Percentiles rank a stretch among this genome's conserved stretches.
These are phyloP conservation scores for Leptosphaerulina australis DNA, from an alignment of 2,329 filamentous ascomycete genomes.

Conservation along the genomic window DNA sequence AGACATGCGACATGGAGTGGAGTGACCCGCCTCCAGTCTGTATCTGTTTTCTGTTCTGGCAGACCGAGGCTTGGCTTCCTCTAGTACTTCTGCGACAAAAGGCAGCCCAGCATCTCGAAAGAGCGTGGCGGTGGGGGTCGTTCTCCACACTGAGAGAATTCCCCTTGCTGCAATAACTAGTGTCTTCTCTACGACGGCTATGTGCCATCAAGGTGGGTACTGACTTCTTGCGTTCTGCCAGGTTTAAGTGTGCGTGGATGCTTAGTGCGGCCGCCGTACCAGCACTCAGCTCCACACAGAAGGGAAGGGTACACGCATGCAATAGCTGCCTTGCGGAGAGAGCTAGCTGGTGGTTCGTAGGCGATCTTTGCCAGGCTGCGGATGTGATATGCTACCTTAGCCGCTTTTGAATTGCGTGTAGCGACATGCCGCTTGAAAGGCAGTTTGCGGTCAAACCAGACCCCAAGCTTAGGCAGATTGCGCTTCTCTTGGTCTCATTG, in stretches of 20 bases:
- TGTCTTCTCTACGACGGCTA: not conserved
- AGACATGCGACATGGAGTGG: too few species aligned
- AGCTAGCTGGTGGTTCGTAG: not conserved
- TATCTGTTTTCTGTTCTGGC: too few species aligned
- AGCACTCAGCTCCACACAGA: too few species aligned
- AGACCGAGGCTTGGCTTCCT: not conserved
- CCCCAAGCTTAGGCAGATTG: slow-evolving; percentile 5
- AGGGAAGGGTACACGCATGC: slow-evolving; percentile 8
- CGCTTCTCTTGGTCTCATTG: too few species aligned
- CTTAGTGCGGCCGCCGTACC: slow-evolving; percentile 8
- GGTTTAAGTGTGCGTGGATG: not conserved
- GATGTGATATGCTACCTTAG: not conserved
- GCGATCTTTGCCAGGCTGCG: slow-evolving; percentile 2
- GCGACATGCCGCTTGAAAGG: slow-evolving; percentile 3
- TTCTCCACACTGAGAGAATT: slow-evolving; percentile 5
- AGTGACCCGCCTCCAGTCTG: too few species aligned
- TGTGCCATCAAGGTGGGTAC: slow-evolving; percentile 5
- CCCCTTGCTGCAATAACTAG: not conserved
- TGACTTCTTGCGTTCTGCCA: not conserved
- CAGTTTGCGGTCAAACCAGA: slow-evolving; percentile 10
- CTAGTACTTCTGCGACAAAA: not conserved
- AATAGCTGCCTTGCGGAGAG: slow-evolving; percentile 10
- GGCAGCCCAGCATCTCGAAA: slow-evolving; percentile 4
- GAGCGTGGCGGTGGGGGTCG: slow-evolving; percentile 1
- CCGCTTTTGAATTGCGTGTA: not conserved